Conservation (phyloP, 495 filamentous ascomycete genomes). For the Penicillium arizonense region DNA sequence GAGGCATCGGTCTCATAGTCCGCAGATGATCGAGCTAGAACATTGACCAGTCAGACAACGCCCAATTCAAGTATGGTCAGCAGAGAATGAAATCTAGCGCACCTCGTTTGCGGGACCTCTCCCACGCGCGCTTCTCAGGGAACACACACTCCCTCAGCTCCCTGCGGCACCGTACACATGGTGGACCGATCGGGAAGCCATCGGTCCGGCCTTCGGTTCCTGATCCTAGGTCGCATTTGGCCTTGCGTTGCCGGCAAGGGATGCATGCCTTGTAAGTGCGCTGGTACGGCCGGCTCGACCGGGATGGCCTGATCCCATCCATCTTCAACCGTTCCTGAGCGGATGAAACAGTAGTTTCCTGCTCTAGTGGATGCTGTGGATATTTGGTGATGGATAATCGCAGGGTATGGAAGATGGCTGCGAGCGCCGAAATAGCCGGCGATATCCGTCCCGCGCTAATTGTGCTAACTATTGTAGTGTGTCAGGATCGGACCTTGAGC, state of each 20-base stretch:
- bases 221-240: slow-evolving; percentile 43
- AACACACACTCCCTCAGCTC: slow-evolving; percentile 93
- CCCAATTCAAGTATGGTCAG: background rate
- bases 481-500: background rate
- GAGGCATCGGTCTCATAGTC: slow-evolving; percentile 12
- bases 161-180: slow-evolving; percentile 86
- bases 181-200: slow-evolving; percentile 75
- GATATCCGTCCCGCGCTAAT: slow-evolving; percentile 11
- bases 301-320: slow-evolving; percentile 38
- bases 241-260: slow-evolving; percentile 47
- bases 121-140: slow-evolving; percentile 67
- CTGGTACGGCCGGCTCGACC: slow-evolving; percentile 41
- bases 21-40: slow-evolving; percentile 17
- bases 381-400: slow-evolving; percentile 11
- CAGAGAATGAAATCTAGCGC: slow-evolving; percentile 3
- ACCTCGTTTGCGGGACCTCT: slow-evolving; percentile 40
- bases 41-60: slow-evolving; percentile 2
- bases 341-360: slow-evolving; percentile 21
- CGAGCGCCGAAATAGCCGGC: slow-evolving; percentile 15
- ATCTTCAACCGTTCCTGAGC: slow-evolving; percentile 23
- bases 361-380: slow-evolving; percentile 6
- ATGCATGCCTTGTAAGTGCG: slow-evolving; percentile 52
- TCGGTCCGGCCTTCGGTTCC: slow-evolving; percentile 59
- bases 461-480: slow-evolving; percentile 4
- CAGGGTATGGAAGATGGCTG: background rate